Conservation (phyloP, 371 early-diverging fungal species). For the Haplosporangium sp. region DNA sequence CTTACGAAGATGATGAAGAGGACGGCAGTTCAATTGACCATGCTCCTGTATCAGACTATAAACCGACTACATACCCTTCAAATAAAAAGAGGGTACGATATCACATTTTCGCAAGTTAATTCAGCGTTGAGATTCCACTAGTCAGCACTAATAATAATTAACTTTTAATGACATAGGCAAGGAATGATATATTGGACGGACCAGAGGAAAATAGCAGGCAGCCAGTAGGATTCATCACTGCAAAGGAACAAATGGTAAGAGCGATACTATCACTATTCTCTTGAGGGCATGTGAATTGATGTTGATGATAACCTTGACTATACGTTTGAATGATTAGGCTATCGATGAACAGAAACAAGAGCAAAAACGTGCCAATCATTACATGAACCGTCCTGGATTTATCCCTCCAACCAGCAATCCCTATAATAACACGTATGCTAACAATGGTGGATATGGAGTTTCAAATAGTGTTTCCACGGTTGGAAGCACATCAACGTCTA, state of each 20-base stretch:
- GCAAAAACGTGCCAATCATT: slow-evolving; percentile 29
- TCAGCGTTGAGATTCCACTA: too few relatives aligned
- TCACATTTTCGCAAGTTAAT: neutral
- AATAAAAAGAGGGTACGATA: slow-evolving; percentile 34
- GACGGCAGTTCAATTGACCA: slow-evolving; percentile 16
- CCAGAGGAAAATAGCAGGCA: slow-evolving; percentile 4
- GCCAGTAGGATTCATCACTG: slow-evolving; percentile 35
- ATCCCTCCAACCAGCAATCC: slow-evolving; percentile 10
- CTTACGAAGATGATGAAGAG: slow-evolving; percentile 20
- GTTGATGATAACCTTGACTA: neutral
- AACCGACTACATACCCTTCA: slow-evolving; percentile 3
- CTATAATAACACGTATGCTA: neutral
- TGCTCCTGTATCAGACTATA: slow-evolving; percentile 4
- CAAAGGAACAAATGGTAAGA: slow-evolving; percentile 49
- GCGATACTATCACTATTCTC: neutral
- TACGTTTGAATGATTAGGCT: slow-evolving; percentile 3
- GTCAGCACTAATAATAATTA: too few relatives aligned
- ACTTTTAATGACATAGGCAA: slow-evolving; percentile 2
- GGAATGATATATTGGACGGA: slow-evolving; percentile 13
- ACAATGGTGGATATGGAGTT: slow-evolving; percentile 2
- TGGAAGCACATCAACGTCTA: neutral
- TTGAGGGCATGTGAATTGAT: neutral
- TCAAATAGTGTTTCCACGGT: neutral
- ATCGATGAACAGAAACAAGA: slow-evolving; percentile 41
- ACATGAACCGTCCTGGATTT: slow-evolving; percentile 24